Conservation (phyloP, 2,329 filamentous ascomycete species). For the Amesomyces nigricolor region DNA sequence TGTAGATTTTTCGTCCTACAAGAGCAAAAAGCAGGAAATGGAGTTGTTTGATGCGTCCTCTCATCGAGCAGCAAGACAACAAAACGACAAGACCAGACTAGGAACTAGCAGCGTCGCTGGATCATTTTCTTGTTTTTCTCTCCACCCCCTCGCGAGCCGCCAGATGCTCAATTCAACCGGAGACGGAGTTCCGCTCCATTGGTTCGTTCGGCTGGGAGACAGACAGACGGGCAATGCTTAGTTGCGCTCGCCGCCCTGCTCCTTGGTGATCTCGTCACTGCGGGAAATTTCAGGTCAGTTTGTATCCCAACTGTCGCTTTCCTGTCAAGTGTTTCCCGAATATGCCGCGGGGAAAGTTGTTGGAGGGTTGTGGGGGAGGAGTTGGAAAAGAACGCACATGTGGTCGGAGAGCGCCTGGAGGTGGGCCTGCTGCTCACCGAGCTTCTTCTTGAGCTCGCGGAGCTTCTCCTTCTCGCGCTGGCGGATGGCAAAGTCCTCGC, state of each 20-base stretch:
- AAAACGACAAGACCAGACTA: not conserved
- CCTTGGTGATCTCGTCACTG: constrained; percentile 72
- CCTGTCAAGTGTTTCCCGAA: too few relatives aligned
- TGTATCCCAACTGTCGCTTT: too few relatives aligned
- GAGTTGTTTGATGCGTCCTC: not conserved
- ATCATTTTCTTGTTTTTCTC: not conserved
- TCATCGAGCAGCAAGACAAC: not conserved
- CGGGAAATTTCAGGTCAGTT: constrained; percentile 5
- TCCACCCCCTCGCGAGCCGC: not conserved
- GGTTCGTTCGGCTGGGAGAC: not conserved
- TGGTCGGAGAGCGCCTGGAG: constrained; percentile 79
- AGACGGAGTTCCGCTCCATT: not conserved
- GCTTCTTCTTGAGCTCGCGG: constrained; percentile 63
- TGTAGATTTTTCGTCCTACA: not conserved
- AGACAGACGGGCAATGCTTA: constrained; percentile 31
- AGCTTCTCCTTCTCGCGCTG: constrained; percentile 91
- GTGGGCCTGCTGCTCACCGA: constrained; percentile 73
- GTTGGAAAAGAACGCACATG: constrained; percentile 51
- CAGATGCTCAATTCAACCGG: not conserved
- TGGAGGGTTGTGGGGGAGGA: too few relatives aligned
- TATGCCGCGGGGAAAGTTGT: too few relatives aligned
- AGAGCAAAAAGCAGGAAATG: not conserved
- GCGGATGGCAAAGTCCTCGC: constrained; percentile 78
- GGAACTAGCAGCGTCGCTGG: not conserved
- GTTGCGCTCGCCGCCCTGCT: constrained; percentile 63